Evolutionary conservation across 1,139 yeast species (phyloP), one percentile per base, ranked within the genome.

Genomic region (Groenewaldozyma auringiensis): DNA sequence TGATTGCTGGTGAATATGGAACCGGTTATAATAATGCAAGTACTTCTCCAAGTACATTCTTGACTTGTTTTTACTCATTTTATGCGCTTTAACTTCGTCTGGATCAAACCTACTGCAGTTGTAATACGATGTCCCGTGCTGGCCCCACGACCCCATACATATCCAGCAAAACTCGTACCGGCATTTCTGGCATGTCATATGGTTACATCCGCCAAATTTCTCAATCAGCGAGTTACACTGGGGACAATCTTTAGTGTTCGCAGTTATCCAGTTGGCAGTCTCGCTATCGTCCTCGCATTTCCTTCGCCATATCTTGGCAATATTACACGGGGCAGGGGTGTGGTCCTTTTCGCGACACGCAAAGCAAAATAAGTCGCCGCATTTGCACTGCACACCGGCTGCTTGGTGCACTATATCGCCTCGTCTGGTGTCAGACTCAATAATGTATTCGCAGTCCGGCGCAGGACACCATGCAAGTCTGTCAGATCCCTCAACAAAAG

Each of bases 161-260:
- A 88, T 80, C 99, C 99, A 92, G 62, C 99, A 92, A 62, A 88
- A 92, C 59, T 89, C 86, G 60, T 78, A 67, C 11, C 64, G 62
- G 63, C 99, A 92, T 51, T 80, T 82, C 3, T 76, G 70, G 63
- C 99, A 92, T 0, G 80, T 75, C 96, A 92, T 89, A 66, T 92
- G 98, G 65, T 92, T 89, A 65, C 97, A 92, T 0, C 97, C 97
- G 27, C 96, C 97, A 60, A 83, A 83, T 60, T 89, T 84, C 58
- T 85, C 77, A 43, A 74, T 74, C n/a, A 71, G 64, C 0, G 81
- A 61, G 18, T 62, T 65, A 63, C 92, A 82, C 52, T 73, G 69
- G 2, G 94, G 89, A 61, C 98, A 92, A 43, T 78, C 76, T 57
- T 87, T 83, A 2, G 98, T 88, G 62, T 92, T 81, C 2, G 86